phyloP scores from a whole-genome alignment of 75 land plant species.

The Sequoiadendron giganteum region DNA sequence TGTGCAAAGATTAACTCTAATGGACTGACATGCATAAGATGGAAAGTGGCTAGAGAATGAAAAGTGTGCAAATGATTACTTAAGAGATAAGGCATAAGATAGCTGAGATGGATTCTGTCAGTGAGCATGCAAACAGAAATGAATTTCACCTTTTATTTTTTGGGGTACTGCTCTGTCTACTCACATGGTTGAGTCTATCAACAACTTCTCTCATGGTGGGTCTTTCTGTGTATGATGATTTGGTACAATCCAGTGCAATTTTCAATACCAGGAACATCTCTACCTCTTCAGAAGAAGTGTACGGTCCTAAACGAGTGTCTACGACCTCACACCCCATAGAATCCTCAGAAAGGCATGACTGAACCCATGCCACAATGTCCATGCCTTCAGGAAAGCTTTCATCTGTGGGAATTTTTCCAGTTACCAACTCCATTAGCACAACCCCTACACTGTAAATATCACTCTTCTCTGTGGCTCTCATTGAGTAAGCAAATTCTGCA shows the following conservation, averaged over 20 bases:
- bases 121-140: background rate
- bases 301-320: slow-evolving; percentile 50
- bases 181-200: slow-evolving; percentile 39
- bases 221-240: slow-evolving; percentile 53
- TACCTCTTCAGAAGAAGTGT: slow-evolving; percentile 34
- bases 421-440: slow-evolving; percentile 89
- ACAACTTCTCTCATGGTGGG: slow-evolving; percentile 68
- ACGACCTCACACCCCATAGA: slow-evolving; percentile 34
- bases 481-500: slow-evolving; percentile 87
- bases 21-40: background rate
- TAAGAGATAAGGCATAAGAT: background rate
- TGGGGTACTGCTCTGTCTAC: background rate
- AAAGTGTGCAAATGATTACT: background rate
- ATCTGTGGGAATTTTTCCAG: slow-evolving; percentile 74
- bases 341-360: slow-evolving; percentile 29
- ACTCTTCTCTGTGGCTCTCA: slow-evolving; percentile 82
- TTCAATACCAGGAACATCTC: slow-evolving; percentile 71
- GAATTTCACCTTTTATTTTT: slow-evolving; percentile 3
- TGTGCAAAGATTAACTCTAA: background rate
- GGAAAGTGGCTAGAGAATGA: background rate
- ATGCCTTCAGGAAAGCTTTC: slow-evolving; percentile 60
- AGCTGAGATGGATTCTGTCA: background rate
- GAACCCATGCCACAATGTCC: slow-evolving; percentile 89
- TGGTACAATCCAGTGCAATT: slow-evolving; percentile 80
- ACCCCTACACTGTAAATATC: slow-evolving; percentile 94